Percentiles rank a stretch among this genome's conserved stretches.
Conservation (phyloP, 202 grass and related monocot genomes). For the Setaria viridis region DNA sequence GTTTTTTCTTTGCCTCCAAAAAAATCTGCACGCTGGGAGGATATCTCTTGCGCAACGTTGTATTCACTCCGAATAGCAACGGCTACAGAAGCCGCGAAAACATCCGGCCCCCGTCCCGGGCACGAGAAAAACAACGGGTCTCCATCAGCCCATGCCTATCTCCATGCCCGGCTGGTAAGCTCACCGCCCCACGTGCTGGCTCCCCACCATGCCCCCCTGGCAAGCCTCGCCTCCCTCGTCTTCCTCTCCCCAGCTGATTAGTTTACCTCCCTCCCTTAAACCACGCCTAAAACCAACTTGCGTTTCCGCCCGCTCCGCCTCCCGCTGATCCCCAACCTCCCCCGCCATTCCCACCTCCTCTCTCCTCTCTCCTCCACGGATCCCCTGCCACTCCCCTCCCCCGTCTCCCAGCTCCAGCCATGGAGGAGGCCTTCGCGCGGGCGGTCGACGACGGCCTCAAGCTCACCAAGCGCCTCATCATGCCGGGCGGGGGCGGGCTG, state of each 20-base stretch:
- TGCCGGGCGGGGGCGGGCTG: constrained; percentile 24
- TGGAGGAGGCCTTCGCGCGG: constrained; percentile 78
- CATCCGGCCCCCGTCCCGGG: no score
- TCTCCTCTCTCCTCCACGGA: not conserved
- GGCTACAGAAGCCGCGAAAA: no score
- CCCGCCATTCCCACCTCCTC: not conserved
- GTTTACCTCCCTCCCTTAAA: constrained; percentile 31
- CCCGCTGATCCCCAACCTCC: not conserved
- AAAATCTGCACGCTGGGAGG: no score
- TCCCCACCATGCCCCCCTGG: not conserved
- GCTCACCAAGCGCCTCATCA: constrained; percentile 75
- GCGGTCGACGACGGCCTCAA: constrained; percentile 90
- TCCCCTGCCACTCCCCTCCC: not conserved
- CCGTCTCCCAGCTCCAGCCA: not conserved
- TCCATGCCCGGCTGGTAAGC: not conserved
- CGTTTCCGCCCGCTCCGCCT: not conserved
- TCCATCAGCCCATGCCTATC: not conserved
- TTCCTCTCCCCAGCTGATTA: not conserved
- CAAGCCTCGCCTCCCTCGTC: not conserved
- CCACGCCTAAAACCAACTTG: constrained; percentile 41
- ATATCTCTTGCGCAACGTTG: no score
- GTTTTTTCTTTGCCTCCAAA: no score
- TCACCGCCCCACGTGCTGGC: not conserved
- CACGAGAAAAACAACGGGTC: not conserved
- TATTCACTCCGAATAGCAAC: no score